Evolutionary conservation across 192 early-diverging fungal genomes (phyloP).

Genomic region (Chytriomyces confervae): DNA sequence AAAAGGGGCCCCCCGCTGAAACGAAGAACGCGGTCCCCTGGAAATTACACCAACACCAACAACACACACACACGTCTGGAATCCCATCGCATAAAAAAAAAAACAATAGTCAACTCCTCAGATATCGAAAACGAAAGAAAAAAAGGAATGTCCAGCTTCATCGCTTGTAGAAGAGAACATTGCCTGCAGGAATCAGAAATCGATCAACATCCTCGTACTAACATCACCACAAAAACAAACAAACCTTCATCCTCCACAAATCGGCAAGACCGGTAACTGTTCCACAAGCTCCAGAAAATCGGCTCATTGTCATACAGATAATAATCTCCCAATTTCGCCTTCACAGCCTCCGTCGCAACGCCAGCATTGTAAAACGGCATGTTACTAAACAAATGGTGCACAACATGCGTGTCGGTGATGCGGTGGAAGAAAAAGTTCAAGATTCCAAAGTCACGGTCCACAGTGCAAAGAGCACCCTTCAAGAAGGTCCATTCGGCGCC

Average conservation of each 20-base stretch:
- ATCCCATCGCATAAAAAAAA: background rate
- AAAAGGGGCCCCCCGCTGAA: too few species aligned
- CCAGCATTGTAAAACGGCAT: slow-evolving; percentile 96
- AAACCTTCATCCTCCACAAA: slow-evolving; percentile 94
- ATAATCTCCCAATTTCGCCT: slow-evolving; percentile 80
- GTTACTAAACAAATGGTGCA: slow-evolving; percentile 94
- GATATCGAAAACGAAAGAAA: too few species aligned
- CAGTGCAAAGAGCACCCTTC: slow-evolving; percentile 86
- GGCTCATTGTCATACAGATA: slow-evolving; percentile 80
- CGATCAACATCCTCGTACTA: background rate
- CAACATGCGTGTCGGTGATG: slow-evolving; percentile 88
- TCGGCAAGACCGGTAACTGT: slow-evolving; percentile 71
- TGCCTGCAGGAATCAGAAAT: background rate
- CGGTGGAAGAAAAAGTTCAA: slow-evolving; percentile 79
- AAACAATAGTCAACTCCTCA: too few species aligned
- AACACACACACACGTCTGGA: background rate
- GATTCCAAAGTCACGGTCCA: slow-evolving; percentile 91
- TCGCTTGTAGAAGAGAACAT: slow-evolving; percentile 19
- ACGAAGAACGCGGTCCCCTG: too few species aligned
- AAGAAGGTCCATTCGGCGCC: slow-evolving; percentile 88
- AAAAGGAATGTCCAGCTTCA: background rate
- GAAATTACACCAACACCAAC: background rate
- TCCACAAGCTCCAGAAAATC: slow-evolving; percentile 71
- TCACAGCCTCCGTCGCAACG: slow-evolving; percentile 84
- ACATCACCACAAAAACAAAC: background rate